Evolutionary conservation across 2,329 filamentous ascomycete genomes (phyloP), one percentile per base, ranked within the genome.

Genomic region (Fusarium sp.): DNA sequence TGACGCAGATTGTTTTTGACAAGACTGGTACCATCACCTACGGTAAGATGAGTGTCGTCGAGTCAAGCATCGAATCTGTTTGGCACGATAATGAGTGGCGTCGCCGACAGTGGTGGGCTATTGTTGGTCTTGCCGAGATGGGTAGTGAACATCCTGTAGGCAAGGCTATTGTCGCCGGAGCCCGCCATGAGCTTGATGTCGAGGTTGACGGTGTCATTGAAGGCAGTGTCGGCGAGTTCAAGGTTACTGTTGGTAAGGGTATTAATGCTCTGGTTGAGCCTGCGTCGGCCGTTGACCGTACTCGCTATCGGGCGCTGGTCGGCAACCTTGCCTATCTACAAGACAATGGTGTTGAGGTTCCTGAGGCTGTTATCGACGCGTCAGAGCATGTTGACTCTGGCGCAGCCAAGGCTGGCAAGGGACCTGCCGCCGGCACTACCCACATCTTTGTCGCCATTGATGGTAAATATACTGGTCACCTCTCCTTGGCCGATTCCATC

Each of bases 1-100:
- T 98, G 71, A 97, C 91, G 3, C 92, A 97, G 72, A 88, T 98
- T 20, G 92, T 98, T 17, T 88, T 98, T 22, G 95, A 98, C 83
- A 98, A 98, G 86, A 98, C 95, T 3, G 95, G 95, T 31, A 98
- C 95, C 5, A 86, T 99, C 63, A 99, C 96, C 0, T 88, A 96
- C 72, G 96, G 96, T 45, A 97, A 95, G 81, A 98, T 99, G 94
- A 97, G 88, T 66, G 95, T 98, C 18, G 92, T 94, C 9, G 89
- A 90, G 60, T 85, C 87, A 22, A 89, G 88, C 50, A 85, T 95
- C 36, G 87, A 88, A 33, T 81, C 88, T 9, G 79, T 85, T 3
- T 98, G 95, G 95, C 84, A 87, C 43, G 85, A 86, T 24, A 90
- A 85, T 58, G 88, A 91, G 33, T 88, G 87, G 84, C 88, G 89